phyloP scores from a whole-genome alignment of 345 rosid species.

The Corchorus capsularis region DNA sequence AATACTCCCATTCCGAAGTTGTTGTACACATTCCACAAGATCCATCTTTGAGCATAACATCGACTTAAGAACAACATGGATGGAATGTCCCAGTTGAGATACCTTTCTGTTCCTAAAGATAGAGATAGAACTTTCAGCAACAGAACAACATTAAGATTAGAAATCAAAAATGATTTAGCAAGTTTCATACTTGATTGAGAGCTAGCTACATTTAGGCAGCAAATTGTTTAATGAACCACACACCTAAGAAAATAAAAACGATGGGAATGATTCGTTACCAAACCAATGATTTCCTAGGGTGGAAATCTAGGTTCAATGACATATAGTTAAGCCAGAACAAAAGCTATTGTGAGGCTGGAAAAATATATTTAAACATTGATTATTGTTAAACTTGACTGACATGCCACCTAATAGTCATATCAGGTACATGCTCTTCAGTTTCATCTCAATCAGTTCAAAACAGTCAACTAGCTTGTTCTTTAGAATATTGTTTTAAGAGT shows the following conservation, averaged over 20 bases:
- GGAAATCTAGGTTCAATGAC: not conserved
- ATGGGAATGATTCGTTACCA: not conserved
- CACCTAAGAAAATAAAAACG: not conserved
- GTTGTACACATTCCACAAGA: constrained; percentile 82
- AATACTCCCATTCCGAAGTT: constrained; percentile 84
- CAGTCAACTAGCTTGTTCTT: not conserved
- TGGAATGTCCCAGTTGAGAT: constrained; percentile 70
- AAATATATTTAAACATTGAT: not conserved
- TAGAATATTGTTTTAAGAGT: not conserved
- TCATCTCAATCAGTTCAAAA: not conserved
- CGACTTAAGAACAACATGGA: constrained; percentile 38
- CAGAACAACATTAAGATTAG: not conserved
- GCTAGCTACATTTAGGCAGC: not conserved
- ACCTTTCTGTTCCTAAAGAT: constrained; percentile 60
- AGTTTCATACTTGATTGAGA: not conserved
- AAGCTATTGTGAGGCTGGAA: not conserved
- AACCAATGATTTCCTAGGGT: not conserved
- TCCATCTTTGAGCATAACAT: constrained; percentile 89
- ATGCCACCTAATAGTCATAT: not conserved
- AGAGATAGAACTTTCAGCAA: not conserved
- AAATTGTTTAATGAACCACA: not conserved
- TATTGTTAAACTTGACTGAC: not conserved
- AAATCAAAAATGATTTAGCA: constrained; percentile 1
- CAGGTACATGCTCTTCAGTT: constrained; percentile 11
- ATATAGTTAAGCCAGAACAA: not conserved